Evolutionary conservation across 495 filamentous ascomycete genomes (phyloP).

Genomic region (Neurospora hispaniola): DNA sequence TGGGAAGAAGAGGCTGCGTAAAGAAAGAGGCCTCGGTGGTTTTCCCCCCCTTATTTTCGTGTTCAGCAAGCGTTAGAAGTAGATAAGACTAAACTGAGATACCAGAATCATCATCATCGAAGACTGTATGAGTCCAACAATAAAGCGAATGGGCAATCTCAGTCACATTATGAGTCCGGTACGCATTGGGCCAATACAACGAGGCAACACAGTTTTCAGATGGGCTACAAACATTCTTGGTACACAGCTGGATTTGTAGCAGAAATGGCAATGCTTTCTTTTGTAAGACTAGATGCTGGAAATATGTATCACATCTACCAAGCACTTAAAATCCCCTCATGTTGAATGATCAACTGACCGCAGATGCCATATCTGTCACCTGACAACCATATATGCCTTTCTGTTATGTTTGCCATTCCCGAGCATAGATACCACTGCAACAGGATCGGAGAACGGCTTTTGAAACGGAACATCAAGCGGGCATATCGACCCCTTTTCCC

Average conservation of each 20-base stretch:
- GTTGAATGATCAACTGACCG: background rate
- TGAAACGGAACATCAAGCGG: background rate
- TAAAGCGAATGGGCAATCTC: background rate
- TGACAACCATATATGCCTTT: background rate
- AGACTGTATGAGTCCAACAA: background rate
- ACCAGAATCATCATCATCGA: background rate
- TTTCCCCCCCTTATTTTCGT: background rate
- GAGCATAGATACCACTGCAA: background rate
- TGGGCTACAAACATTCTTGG: accelerated
- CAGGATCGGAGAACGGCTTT: no score
- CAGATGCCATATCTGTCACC: background rate
- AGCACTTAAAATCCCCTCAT: background rate
- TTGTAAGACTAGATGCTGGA: background rate
- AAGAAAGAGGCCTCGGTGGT: no score
- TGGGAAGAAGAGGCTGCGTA: background rate
- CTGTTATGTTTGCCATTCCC: background rate
- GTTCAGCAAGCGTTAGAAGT: background rate
- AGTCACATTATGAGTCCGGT: background rate
- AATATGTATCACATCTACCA: background rate
- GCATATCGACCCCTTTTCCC: background rate
- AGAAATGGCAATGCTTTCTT: background rate
- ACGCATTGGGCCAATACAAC: background rate
- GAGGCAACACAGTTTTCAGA: background rate
- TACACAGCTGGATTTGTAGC: background rate
- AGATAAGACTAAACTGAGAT: background rate